Evolutionary conservation across 352 stramenopile genomes (phyloP), one percentile per base, ranked within the genome.

Genomic region (Globisporangium camurandrum): DNA sequence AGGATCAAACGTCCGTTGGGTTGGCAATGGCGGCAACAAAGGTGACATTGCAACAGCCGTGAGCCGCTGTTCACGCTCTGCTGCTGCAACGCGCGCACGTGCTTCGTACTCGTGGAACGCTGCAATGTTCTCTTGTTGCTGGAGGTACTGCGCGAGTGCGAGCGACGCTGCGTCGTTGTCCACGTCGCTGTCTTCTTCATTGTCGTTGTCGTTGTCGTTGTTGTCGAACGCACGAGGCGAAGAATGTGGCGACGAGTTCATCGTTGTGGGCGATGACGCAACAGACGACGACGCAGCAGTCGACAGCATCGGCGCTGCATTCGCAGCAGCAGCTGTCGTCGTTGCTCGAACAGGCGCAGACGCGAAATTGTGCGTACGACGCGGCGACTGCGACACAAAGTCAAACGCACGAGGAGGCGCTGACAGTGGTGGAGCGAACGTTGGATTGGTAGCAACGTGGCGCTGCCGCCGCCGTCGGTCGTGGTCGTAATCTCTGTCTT

Each of bases 61-160:
- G 8, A 41, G 17, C 17, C 36, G 36, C 36, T n/a, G n/a, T n/a
- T 45, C 55, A 22, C 43, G 46, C n/a, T 31, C 36, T 46, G 47
- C 61, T 46, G 51, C 44, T 22, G 53, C 44, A 3, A 57, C 60
- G 1, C 42, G 66, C 42, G 72, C 43, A n/a, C 69, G 69, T 23
- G 61, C 60, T 37, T 81, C 57, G 39, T 82, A 83, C 39, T 88
- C 76, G 54, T 75, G 57, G 46, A 73, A 79, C n/a, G 76, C 76
- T 5, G 76, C 76, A 46, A 88, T 71, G 42, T 88, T 88, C 76
- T 88, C 76, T 71, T 88, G 62, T 27, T 86, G 67, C 34, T 88
- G 76, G 14, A 88, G 58, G 49, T 85, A 88, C 30, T 67, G 69
- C 0, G 76, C 74, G 17, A 86, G 43, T 4, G 73, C 76, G n/a